phyloP scores from a whole-genome alignment of 108 stramenopile species.

The Fragilaria radians region DNA sequence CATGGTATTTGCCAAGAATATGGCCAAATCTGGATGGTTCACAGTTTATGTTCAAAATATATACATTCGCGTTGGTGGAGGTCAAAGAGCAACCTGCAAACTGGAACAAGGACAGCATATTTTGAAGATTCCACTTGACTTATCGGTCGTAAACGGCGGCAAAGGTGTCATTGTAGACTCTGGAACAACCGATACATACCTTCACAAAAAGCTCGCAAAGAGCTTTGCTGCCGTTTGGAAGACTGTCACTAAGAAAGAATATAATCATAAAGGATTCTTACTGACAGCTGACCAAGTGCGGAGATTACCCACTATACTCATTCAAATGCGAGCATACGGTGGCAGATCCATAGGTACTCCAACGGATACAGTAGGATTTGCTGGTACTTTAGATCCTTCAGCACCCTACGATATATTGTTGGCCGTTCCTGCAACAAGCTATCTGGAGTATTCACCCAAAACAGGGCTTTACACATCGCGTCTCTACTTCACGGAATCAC shows the following conservation, averaged over 20 bases:
- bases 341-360: neutral
- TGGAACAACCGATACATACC: constrained; percentile 87
- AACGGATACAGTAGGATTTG: constrained; percentile 31
- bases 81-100: constrained; percentile 20
- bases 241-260: constrained; percentile 28
- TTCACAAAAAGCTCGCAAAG: constrained; percentile 17
- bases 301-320: constrained; percentile 69
- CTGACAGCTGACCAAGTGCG: constrained; percentile 43
- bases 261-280: constrained; percentile 45
- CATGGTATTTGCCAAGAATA: constrained; percentile 62
- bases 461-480: constrained; percentile 43
- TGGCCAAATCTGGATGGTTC: constrained; percentile 52
- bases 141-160: constrained; percentile 1
- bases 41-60: constrained; percentile 56
- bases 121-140: neutral
- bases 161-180: constrained; percentile 66
- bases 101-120: constrained; percentile 18
- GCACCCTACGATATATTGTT: constrained; percentile 61
- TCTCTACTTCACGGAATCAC: constrained; percentile 55
- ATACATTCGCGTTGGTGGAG: constrained; percentile 56
- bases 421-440: constrained; percentile 67
- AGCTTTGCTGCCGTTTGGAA: constrained; percentile 16
- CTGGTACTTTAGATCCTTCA: constrained; percentile 53
- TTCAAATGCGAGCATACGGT: constrained; percentile 42
- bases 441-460: constrained; percentile 67